Evolutionary conservation across 2,329 filamentous ascomycete species (phyloP).

Genomic region (Aspergillus vadensis): DNA sequence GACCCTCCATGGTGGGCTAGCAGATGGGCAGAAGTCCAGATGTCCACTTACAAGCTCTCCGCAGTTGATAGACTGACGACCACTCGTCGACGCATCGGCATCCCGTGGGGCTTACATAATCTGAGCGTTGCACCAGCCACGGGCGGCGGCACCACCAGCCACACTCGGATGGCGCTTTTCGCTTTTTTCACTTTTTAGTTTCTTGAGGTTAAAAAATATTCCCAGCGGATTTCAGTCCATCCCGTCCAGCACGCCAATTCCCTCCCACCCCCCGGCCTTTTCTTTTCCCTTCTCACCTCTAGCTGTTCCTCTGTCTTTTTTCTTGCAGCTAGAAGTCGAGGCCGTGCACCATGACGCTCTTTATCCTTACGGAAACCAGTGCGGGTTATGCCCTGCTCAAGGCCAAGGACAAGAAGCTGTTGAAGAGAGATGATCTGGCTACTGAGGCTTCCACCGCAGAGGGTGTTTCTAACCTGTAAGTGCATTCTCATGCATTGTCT

Average conservation of each 20-base stretch:
- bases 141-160: slow-evolving; percentile 26
- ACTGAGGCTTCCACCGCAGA: slow-evolving; percentile 77
- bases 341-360: slow-evolving; percentile 72
- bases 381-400: slow-evolving; percentile 98
- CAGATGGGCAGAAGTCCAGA: slow-evolving; percentile 22
- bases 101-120: slow-evolving; percentile 10
- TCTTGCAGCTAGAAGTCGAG: slow-evolving; percentile 31
- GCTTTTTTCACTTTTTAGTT: slow-evolving; percentile 41
- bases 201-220: slow-evolving; percentile 39
- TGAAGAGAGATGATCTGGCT: slow-evolving; percentile 80
- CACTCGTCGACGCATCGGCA: slow-evolving; percentile 14
- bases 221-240: slow-evolving; percentile 23
- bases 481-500: slow-evolving; percentile 26
- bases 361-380: slow-evolving; percentile 91
- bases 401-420: slow-evolving; percentile 96
- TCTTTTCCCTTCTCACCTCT: slow-evolving; percentile 26
- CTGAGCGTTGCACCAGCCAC: slow-evolving; percentile 17
- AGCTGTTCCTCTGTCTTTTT: slow-evolving; percentile 21
- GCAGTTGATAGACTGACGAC: slow-evolving; percentile 6
- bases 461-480: slow-evolving; percentile 82
- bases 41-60: slow-evolving; percentile 13
- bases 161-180: slow-evolving; percentile 25
- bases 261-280: slow-evolving; percentile 25
- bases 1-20: slow-evolving; percentile 71
- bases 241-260: slow-evolving; percentile 29